Percentiles rank a stretch among this genome's conserved stretches.
phyloP scores from a whole-genome alignment of 768 basidiomycete species.

The Mycena albidolilacea region DNA sequence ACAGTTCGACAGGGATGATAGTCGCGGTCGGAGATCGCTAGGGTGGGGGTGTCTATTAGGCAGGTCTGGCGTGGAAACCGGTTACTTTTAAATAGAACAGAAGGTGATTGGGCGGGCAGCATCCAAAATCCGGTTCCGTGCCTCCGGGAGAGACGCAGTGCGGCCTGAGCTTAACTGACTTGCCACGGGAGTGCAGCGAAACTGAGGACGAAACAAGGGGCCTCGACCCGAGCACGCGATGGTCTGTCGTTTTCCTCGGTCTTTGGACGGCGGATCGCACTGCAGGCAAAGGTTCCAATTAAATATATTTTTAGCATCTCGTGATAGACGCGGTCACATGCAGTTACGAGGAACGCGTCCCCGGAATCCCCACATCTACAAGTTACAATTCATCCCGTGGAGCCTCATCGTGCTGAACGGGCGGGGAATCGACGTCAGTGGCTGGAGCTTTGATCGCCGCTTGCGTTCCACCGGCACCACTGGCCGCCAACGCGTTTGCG shows the following conservation, averaged over 20 bases:
- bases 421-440: not conserved
- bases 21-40: slow-evolving; percentile 1
- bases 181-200: not conserved
- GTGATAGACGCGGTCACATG: slow-evolving; percentile 2
- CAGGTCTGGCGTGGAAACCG: slow-evolving; percentile 13
- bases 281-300: too few species aligned
- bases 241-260: not conserved
- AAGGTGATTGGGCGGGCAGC: not conserved
- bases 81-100: not conserved
- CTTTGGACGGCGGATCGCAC: not conserved
- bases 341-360: not conserved
- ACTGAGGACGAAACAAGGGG: not conserved
- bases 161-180: not conserved
- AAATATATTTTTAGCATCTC: not conserved
- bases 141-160: too few species aligned
- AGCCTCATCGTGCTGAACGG: slow-evolving; percentile 11
- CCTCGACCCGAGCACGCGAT: not conserved
- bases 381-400: slow-evolving; percentile 40
- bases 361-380: not conserved
- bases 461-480: slow-evolving; percentile 32
- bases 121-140: not conserved
- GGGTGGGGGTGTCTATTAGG: not conserved
- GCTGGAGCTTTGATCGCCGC: not conserved
- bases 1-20: not conserved
- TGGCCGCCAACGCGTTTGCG: slow-evolving; percentile 74